A percentile compares a stretch with the other conserved stretches of the same genome.
Conservation (phyloP, 2,329 filamentous ascomycete species). For the Calcarisporium arbuscula region DNA sequence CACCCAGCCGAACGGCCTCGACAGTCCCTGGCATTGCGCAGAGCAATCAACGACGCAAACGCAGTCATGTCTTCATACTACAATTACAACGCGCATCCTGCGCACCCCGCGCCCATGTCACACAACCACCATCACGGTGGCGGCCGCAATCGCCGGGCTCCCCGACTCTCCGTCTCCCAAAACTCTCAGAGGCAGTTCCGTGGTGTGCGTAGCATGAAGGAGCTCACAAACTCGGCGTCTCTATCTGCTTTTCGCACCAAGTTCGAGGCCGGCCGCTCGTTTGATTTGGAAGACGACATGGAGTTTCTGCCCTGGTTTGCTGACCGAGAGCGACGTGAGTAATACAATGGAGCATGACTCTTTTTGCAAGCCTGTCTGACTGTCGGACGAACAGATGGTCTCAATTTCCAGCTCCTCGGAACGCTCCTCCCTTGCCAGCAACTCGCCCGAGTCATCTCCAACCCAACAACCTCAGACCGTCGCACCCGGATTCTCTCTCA, state of each 20-base stretch:
- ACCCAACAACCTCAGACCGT: slow-evolving; percentile 80
- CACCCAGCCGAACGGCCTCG: too few relatives aligned
- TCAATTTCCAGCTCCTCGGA: slow-evolving; percentile 92
- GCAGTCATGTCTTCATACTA: slow-evolving; percentile 58
- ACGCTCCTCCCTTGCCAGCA: slow-evolving; percentile 89
- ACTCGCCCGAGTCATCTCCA: slow-evolving; percentile 86
- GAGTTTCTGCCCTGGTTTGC: slow-evolving; percentile 88
- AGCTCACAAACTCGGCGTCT: slow-evolving; percentile 71
- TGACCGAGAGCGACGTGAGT: slow-evolving; percentile 91
- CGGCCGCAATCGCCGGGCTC: slow-evolving; percentile 77
- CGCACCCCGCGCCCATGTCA: slow-evolving; percentile 52
- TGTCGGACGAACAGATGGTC: slow-evolving; percentile 58
- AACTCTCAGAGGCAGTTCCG: slow-evolving; percentile 84
- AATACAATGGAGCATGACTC: slow-evolving; percentile 11
- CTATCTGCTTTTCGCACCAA: slow-evolving; percentile 75
- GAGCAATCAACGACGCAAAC: too few relatives aligned
- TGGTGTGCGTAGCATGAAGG: slow-evolving; percentile 78
- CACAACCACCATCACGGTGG: slow-evolving; percentile 66
- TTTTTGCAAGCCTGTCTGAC: slow-evolving; percentile 20
- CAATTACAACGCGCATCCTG: slow-evolving; percentile 53
- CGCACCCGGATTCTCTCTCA: slow-evolving; percentile 69
- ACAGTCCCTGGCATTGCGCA: too few relatives aligned
- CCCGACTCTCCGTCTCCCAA: slow-evolving; percentile 72
- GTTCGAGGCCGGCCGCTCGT: slow-evolving; percentile 87
- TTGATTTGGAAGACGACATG: slow-evolving; percentile 92